Conservation (phyloP, 2,329 filamentous ascomycete species). For the Xylaria sp. region DNA sequence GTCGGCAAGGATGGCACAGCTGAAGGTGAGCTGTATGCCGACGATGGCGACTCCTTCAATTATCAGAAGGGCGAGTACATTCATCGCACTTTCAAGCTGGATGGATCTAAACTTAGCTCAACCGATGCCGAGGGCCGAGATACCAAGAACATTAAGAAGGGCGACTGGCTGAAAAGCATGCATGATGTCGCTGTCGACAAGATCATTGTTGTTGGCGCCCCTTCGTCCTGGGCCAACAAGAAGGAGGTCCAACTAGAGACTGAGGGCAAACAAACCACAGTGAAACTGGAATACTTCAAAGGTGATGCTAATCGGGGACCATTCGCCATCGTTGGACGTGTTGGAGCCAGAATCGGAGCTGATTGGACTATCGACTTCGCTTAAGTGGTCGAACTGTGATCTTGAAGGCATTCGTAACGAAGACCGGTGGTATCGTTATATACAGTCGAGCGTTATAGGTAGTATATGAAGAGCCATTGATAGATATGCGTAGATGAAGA, state of each 20-base stretch:
- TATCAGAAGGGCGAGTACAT: slow-evolving; percentile 88
- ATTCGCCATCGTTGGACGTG: slow-evolving; percentile 64
- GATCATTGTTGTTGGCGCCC: slow-evolving; percentile 84
- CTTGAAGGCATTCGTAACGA: slow-evolving; percentile 10
- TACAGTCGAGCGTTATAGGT: slow-evolving; percentile 11
- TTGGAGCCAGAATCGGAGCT: slow-evolving; percentile 63
- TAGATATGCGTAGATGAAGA: slow-evolving; percentile 23
- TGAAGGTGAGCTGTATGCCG: slow-evolving; percentile 85
- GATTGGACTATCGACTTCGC: slow-evolving; percentile 62
- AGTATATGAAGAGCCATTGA: neutral
- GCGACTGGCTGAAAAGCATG: slow-evolving; percentile 83
- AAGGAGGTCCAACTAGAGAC: slow-evolving; percentile 66
- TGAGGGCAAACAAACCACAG: slow-evolving; percentile 64
- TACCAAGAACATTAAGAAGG: slow-evolving; percentile 69
- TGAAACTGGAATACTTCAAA: slow-evolving; percentile 69
- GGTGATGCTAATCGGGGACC: slow-evolving; percentile 60
- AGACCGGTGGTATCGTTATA: neutral
- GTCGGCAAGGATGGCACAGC: slow-evolving; percentile 75
- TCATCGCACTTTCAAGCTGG: slow-evolving; percentile 80
- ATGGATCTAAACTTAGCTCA: slow-evolving; percentile 70
- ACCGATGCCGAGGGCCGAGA: slow-evolving; percentile 71
- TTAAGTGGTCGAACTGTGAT: slow-evolving; percentile 33
- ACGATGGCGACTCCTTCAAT: slow-evolving; percentile 94
- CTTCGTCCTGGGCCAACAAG: slow-evolving; percentile 75
- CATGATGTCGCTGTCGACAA: slow-evolving; percentile 82